Base-by-base conservation (phyloP, 768 basidiomycete genomes). In the Austroboletus eburneus region DNA sequence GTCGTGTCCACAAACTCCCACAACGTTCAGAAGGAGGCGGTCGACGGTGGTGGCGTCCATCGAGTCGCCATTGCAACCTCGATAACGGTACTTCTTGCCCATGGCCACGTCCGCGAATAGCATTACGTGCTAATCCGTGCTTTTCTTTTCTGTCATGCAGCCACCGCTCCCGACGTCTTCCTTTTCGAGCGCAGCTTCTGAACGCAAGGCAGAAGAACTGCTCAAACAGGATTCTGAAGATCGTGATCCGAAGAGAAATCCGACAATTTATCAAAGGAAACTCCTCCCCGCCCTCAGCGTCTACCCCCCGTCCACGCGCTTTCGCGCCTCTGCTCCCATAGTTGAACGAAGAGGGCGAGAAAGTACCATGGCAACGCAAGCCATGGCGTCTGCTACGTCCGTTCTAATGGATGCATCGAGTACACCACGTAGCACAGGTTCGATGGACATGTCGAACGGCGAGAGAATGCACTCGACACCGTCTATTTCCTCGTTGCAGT, bases 31-130 rank as follows among this genome's bases (percentile, higher is more conserved):
- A 49, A 40, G 46, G 58, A 52, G 37, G 43, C 39, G 43, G 45
- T 49, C 46, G 48, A 54, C 42, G 18, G 37, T 41, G 43, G 48
- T 49, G 61, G 53, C 53, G 56, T 40, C 45, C 42, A 42, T 56
- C 57, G 58, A 53, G 62, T 64, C 39, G 48, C 38, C 50, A 50
- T 45, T 45, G 52, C 56, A 62, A 62, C 51, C 46, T 54, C 60
- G 53, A 56, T 56, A 61, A 57, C 60, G 63, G 63, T 64, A 63
- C 55, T 58, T 52, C 51, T 50, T 37, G 20, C 54, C 24, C 45
- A 42, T 42, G 41, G 27, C 40, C 35, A 43, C 47, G 33, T 49
- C 44, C 42, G 35, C 34, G 43, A 59, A 52, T 47, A 47, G 53
- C 39, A 46, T 41, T n/a, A 35, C 37, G 35, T 47, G 43, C 62